Evolutionary conservation across 2,329 filamentous ascomycete species (phyloP).

Genomic region (Aspergillus piperis): DNA sequence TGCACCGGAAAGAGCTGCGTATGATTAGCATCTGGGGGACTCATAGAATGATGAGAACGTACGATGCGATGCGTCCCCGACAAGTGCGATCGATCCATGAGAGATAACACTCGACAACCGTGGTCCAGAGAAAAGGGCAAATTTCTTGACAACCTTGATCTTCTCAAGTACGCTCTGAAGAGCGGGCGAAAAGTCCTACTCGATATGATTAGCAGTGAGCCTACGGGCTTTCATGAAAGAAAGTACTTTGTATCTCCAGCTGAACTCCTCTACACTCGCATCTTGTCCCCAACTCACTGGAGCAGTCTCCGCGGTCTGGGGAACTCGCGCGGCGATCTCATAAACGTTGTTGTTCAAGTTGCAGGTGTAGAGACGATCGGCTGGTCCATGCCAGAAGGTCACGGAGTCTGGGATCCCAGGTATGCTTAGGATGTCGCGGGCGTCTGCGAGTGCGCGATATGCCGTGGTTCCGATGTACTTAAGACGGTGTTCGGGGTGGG

Average conservation of each 20-base stretch:
- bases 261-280: constrained; percentile 13
- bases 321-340: constrained; percentile 12
- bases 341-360: constrained; percentile 15
- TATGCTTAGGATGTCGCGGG: constrained; percentile 11
- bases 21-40: background rate
- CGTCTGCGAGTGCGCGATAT: constrained; percentile 14
- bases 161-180: constrained; percentile 8
- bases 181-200: constrained; percentile 11
- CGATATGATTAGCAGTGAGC: no score
- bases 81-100: constrained; percentile 11
- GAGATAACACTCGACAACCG: constrained; percentile 7
- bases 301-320: background rate
- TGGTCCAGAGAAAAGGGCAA: constrained; percentile 15
- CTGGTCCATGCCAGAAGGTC: constrained; percentile 20
- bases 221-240: background rate
- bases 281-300: constrained; percentile 18
- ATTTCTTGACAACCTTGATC: constrained; percentile 15
- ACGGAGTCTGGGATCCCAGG: constrained; percentile 12
- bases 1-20: constrained; percentile 14
- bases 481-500: constrained; percentile 14
- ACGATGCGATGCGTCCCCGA: constrained; percentile 21
- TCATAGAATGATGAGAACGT: background rate
- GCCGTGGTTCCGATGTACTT: constrained; percentile 17
- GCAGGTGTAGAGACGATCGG: constrained; percentile 17
- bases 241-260: constrained; percentile 9